A percentile compares a stretch with the other conserved stretches of the same genome.
Conservation (phyloP, 306 rosid species). For the Luffa aegyptiaca region DNA sequence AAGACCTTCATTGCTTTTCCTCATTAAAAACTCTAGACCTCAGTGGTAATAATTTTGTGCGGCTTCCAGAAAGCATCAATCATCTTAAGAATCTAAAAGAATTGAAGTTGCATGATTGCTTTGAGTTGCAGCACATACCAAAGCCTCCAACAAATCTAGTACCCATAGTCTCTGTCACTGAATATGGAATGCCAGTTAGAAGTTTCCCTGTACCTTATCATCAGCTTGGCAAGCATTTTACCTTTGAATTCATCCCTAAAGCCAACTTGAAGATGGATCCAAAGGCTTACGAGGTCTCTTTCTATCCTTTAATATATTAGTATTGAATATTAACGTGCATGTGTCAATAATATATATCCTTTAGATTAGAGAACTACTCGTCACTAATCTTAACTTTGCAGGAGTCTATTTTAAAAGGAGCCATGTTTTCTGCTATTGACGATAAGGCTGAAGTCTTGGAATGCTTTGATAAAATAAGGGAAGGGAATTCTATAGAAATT, state of each 20-base stretch:
- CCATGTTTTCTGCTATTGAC: neutral
- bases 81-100: conserved; percentile 3
- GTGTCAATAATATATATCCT: neutral
- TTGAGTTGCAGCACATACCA: neutral
- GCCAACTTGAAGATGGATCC: neutral
- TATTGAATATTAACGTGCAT: neutral
- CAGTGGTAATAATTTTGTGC: conserved; percentile 9
- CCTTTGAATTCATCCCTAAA: neutral
- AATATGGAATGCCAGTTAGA: neutral
- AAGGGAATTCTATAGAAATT: neutral
- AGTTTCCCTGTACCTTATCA: neutral
- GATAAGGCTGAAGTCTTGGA: neutral
- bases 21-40: neutral
- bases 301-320: neutral
- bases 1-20: conserved; percentile 2
- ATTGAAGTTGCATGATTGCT: neutral
- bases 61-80: neutral
- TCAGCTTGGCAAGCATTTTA: neutral
- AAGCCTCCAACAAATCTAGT: neutral
- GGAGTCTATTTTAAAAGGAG: neutral
- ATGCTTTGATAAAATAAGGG: neutral
- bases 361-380: neutral
- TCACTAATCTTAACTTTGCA: neutral
- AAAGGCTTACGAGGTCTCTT: neutral
- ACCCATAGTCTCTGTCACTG: neutral